Evolutionary conservation across 2,329 filamentous ascomycete genomes (phyloP).

Genomic region (Diaporthe citrichinensis): DNA sequence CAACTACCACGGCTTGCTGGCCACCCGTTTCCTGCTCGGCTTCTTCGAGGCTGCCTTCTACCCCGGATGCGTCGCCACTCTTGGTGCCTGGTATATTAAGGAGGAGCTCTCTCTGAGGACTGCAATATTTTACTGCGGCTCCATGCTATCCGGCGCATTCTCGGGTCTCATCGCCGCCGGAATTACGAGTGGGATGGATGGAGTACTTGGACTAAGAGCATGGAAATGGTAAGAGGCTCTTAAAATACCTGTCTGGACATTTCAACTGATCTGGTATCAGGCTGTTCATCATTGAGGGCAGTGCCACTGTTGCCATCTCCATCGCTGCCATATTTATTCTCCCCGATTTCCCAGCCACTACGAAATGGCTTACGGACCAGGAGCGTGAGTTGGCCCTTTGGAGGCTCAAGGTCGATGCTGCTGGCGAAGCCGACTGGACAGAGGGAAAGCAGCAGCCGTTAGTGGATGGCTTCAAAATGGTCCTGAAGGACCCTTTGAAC

Average conservation of each 20-base stretch:
- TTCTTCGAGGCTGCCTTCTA: slow-evolving; percentile 57
- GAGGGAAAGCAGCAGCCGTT: slow-evolving; percentile 41
- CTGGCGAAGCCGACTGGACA: slow-evolving; percentile 45
- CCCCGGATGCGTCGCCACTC: slow-evolving; percentile 44
- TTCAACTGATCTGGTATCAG: slow-evolving; percentile 1
- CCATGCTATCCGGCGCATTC: slow-evolving; percentile 77
- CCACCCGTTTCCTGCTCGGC: slow-evolving; percentile 58
- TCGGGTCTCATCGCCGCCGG: slow-evolving; percentile 74
- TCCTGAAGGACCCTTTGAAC: slow-evolving; percentile 43
- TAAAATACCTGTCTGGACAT: too few species aligned
- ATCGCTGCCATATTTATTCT: slow-evolving; percentile 42
- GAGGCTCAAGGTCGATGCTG: slow-evolving; percentile 21
- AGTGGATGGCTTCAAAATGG: slow-evolving; percentile 42
- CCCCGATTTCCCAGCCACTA: slow-evolving; percentile 21
- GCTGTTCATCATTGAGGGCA: slow-evolving; percentile 48
- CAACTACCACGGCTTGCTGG: slow-evolving; percentile 57
- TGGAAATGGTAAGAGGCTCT: slow-evolving; percentile 52
- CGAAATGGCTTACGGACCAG: slow-evolving; percentile 11
- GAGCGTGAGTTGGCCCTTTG: slow-evolving; percentile 17
- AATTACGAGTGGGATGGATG: slow-evolving; percentile 70
- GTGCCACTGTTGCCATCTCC: slow-evolving; percentile 48
- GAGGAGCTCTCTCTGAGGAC: slow-evolving; percentile 1
- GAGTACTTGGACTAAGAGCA: slow-evolving; percentile 50
- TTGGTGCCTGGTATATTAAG: background rate
- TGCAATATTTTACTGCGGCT: slow-evolving; percentile 60